Evolutionary conservation across 345 rosid species (phyloP), one percentile per base, ranked within the genome.

Genomic region (Nephelium lappaceum): DNA sequence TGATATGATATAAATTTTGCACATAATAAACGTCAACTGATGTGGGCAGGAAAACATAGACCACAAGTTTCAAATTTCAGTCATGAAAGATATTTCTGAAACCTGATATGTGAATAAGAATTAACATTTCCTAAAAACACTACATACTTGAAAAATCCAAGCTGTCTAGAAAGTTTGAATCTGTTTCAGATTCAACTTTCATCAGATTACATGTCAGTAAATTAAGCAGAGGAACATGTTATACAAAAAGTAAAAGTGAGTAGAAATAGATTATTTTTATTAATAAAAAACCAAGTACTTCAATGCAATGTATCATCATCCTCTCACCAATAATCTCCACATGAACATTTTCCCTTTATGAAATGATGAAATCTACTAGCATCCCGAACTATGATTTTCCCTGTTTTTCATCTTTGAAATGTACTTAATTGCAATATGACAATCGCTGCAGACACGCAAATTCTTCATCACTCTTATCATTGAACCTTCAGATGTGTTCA

Each of bases 311-410:
- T 16, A 39, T 8, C 15, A 11, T n/a, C 41, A 31, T 31, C 36
- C 51, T 65, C 45, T 83, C 75, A 93, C 96, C 97, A 94, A 81
- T 90, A 94, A 86, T 91, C 98, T 43, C 80, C 88, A 55, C 96
- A 92, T 43, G 94, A 94, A 82, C 98, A 94, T 76, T 84, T 84
- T 21, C 94, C 95, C 25, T 87, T 68, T 53, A 77, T 82, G 85
- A 94, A 92, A 86, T 92, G 97, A 80, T 94, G 97, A 83, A 94
- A 94, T 84, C 98, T 85, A 80, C 93, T 94, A 14, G 82, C 85
- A 85, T 94, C 97, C 78, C 93, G 85, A 8, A 93, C 90, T 18
- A 90, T 83, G 73, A 91, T 93, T 78, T n/a, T 91, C 89, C 78
- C 95, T 81, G 70, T 86, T 81, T 68, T 86, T 88, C 27, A 93